Percentiles rank a stretch among this genome's conserved stretches.
These are phyloP conservation scores for Hanseniaspora lachancei DNA, from an alignment of 805 yeast genomes.

Conservation along the genomic window DNA sequence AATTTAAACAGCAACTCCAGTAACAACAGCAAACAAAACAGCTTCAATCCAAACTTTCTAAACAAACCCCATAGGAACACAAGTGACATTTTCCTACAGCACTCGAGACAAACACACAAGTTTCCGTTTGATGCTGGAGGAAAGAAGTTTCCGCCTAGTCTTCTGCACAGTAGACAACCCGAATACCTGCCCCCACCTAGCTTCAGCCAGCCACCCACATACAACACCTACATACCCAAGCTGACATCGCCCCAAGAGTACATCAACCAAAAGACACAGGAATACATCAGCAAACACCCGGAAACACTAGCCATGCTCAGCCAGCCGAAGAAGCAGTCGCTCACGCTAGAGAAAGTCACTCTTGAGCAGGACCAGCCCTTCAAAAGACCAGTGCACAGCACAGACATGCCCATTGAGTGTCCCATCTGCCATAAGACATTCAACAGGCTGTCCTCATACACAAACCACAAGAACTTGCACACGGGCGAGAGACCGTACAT, in stretches of 20 bases:
- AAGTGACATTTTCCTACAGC: not conserved
- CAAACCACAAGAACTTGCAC: constrained; percentile 8
- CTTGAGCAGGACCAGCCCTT: not conserved
- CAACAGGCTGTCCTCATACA: constrained; percentile 8
- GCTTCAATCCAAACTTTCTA: not conserved
- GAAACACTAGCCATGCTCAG: not conserved
- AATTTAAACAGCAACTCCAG: not conserved
- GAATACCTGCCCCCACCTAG: not conserved
- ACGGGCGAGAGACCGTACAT: constrained; percentile 5
- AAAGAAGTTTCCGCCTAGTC: too few relatives aligned
- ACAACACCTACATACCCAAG: not conserved
- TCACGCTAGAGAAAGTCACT: not conserved
- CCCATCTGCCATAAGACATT: constrained; percentile 5
- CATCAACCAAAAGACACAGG: not conserved
- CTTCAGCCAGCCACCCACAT: too few relatives aligned
- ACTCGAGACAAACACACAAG: not conserved
- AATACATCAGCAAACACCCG: not conserved
- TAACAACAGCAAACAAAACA: not conserved
- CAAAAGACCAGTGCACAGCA: not conserved
- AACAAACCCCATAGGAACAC: not conserved
- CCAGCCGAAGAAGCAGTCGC: not conserved
- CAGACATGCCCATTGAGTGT: not conserved
- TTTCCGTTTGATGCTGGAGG: too few relatives aligned
- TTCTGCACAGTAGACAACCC: not conserved
- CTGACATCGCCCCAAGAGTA: constrained; percentile 9